A percentile compares a stretch with the other conserved stretches of the same genome.
Conservation (phyloP, 768 basidiomycete genomes). For the Pulveroboletus sp. region DNA sequence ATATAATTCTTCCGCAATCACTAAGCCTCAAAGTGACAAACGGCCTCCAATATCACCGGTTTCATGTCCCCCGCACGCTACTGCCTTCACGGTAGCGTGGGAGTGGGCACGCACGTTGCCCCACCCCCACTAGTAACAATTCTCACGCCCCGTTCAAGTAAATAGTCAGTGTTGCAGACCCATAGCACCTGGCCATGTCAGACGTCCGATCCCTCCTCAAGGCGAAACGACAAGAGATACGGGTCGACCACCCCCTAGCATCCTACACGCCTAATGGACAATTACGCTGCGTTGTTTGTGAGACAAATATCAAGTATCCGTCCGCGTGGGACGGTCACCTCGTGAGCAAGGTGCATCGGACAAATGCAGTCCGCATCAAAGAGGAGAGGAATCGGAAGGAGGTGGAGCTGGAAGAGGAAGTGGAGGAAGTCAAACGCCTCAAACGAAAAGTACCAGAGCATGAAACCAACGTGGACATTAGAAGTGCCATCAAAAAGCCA, state of each 20-base stretch:
- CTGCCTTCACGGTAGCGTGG: too few relatives aligned
- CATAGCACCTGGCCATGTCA: constrained; percentile 43
- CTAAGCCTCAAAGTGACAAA: too few relatives aligned
- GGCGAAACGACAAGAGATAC: constrained; percentile 75
- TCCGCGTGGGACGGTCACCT: constrained; percentile 87
- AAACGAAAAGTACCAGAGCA: constrained; percentile 31
- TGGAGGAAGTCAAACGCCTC: constrained; percentile 32
- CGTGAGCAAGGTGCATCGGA: constrained; percentile 75
- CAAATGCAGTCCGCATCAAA: constrained; percentile 52
- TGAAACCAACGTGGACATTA: constrained; percentile 20
- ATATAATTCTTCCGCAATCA: too few relatives aligned
- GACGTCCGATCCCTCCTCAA: constrained; percentile 78
- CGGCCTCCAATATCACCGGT: too few relatives aligned
- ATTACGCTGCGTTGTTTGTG: constrained; percentile 65
- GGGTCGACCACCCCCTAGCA: constrained; percentile 69
- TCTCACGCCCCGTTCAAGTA: too few relatives aligned
- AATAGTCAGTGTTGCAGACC: neutral
- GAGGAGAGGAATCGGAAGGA: constrained; percentile 45
- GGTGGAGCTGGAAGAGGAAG: constrained; percentile 22
- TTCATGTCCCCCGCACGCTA: too few relatives aligned
- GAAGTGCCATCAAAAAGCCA: constrained; percentile 29
- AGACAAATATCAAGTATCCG: constrained; percentile 61
- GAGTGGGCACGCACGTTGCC: too few relatives aligned
- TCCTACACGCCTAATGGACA: constrained; percentile 62
- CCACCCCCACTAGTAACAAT: too few relatives aligned